Percentiles rank a stretch among this genome's conserved stretches.
These are phyloP conservation scores for Colletotrichum lupini DNA, from an alignment of 2,329 filamentous ascomycete species.

Conservation along the genomic window DNA sequence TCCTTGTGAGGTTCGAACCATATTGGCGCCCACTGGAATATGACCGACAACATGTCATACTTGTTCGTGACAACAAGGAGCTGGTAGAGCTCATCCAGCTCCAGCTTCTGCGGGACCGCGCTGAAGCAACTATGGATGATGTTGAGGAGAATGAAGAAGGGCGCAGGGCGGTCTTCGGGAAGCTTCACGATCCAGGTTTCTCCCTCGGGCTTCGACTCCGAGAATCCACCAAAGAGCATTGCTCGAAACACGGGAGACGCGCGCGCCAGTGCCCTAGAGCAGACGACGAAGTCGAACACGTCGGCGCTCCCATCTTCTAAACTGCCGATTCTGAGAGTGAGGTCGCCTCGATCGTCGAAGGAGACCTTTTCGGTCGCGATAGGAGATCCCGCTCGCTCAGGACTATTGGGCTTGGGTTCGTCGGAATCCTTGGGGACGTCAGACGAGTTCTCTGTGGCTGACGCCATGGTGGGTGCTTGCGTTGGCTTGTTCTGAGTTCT, in stretches of 20 bases:
- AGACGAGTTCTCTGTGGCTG: no score
- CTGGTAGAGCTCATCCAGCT: background rate
- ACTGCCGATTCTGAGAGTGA: no score
- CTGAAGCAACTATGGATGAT: background rate
- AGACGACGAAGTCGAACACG: no score
- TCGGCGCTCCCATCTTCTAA: no score
- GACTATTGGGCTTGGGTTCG: no score
- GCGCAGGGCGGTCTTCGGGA: background rate
- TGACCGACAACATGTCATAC: background rate
- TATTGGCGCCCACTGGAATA: background rate
- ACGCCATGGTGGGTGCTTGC: no score
- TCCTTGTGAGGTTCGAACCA: background rate
- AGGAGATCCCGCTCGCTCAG: no score
- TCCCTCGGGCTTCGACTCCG: background rate
- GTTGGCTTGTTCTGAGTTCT: no score
- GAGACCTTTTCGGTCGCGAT: no score
- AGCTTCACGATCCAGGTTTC: background rate
- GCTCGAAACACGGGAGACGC: background rate
- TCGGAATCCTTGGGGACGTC: no score
- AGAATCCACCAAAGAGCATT: conserved; percentile 6
- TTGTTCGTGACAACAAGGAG: background rate
- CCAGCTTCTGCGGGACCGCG: background rate
- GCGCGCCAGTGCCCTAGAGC: background rate
- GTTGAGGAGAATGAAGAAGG: background rate
- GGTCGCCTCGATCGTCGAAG: no score